Evolutionary conservation across 352 stramenopile species (phyloP).

Genomic region (Nothophytophthora sp.): DNA sequence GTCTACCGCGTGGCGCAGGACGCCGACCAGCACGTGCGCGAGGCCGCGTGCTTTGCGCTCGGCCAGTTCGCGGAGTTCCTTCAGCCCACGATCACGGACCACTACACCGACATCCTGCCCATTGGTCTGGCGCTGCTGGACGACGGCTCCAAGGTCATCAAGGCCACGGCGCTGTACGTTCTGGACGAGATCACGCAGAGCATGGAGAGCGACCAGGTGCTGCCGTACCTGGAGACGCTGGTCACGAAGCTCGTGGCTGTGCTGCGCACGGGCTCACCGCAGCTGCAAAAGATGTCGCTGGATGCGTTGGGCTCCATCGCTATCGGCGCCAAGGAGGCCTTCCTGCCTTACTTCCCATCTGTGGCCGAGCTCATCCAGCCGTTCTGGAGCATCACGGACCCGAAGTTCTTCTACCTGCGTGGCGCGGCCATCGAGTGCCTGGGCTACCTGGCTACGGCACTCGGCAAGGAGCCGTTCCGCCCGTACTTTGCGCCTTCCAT

Average conservation of each 20-base stretch:
- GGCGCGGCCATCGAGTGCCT: conserved; percentile 98
- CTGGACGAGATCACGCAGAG: conserved; percentile 99
- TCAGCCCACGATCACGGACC: conserved; percentile 96
- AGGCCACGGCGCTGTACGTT: conserved; percentile 97
- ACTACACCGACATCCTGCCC: conserved; percentile 95
- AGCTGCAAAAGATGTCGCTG: conserved; percentile 97
- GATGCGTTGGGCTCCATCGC: conserved; percentile 96
- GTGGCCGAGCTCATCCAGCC: conserved; percentile 87
- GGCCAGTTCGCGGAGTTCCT: conserved; percentile 98
- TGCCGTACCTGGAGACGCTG: conserved; percentile 94
- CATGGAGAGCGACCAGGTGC: conserved; percentile 94
- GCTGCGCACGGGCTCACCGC: conserved; percentile 90
- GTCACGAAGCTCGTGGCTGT: conserved; percentile 96
- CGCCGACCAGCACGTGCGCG: conserved; percentile 92
- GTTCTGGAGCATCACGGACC: conserved; percentile 93
- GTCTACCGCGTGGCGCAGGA: conserved; percentile 93
- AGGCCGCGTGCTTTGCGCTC: conserved; percentile 98
- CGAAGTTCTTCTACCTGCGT: conserved; percentile 93
- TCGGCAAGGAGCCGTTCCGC: conserved; percentile 95
- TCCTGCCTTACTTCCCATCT: conserved; percentile 94
- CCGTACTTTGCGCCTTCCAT: conserved; percentile 95
- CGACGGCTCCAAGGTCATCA: conserved; percentile 92
- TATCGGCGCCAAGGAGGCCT: conserved; percentile 96
- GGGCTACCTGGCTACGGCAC: conserved; percentile 96
- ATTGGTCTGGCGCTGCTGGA: conserved; percentile 96